A percentile compares a stretch with the other conserved stretches of the same genome.
phyloP scores from a whole-genome alignment of 1,284 basidiomycete species.

The Singerocomus rubriflavus region DNA sequence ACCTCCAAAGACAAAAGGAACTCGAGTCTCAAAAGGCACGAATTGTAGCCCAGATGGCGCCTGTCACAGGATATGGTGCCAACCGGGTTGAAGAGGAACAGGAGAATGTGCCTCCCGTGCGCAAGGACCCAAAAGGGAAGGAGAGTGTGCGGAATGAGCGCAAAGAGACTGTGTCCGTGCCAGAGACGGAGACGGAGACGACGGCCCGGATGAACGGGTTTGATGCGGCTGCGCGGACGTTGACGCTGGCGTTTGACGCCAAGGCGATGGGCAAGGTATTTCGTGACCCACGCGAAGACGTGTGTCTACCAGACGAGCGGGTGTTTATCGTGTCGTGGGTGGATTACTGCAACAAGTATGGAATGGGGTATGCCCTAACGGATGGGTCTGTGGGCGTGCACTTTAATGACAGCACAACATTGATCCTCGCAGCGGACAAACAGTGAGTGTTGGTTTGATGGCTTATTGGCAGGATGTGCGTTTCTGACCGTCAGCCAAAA shows the following conservation, averaged over 20 bases:
- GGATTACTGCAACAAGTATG: slow-evolving; percentile 98
- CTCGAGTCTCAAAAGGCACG: slow-evolving; percentile 84
- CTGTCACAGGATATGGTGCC: slow-evolving; percentile 39
- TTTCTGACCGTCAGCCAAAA: slow-evolving; percentile 4
- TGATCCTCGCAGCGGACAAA: slow-evolving; percentile 83
- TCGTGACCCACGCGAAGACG: slow-evolving; percentile 56
- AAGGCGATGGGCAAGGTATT: slow-evolving; percentile 59
- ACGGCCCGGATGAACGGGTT: slow-evolving; percentile 52
- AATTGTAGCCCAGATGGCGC: slow-evolving; percentile 88
- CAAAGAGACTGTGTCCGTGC: slow-evolving; percentile 19
- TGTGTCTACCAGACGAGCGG: slow-evolving; percentile 58
- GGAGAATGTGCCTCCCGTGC: slow-evolving; percentile 43
- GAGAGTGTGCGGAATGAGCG: slow-evolving; percentile 34
- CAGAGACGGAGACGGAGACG: slow-evolving; percentile 22
- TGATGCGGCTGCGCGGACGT: slow-evolving; percentile 63
- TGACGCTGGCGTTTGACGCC: slow-evolving; percentile 68
- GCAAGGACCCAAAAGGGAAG: slow-evolving; percentile 31
- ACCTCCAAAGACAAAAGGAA: slow-evolving; percentile 61
- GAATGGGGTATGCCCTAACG: slow-evolving; percentile 95
- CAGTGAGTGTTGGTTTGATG: slow-evolving; percentile 45
- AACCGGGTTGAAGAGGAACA: slow-evolving; percentile 38
- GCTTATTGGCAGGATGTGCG: not conserved
- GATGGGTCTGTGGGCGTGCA: slow-evolving; percentile 94
- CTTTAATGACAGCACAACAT: slow-evolving; percentile 91
- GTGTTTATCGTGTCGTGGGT: slow-evolving; percentile 98